Conservation (phyloP, 768 basidiomycete genomes). For the Cystofilobasidium bisporidii region DNA sequence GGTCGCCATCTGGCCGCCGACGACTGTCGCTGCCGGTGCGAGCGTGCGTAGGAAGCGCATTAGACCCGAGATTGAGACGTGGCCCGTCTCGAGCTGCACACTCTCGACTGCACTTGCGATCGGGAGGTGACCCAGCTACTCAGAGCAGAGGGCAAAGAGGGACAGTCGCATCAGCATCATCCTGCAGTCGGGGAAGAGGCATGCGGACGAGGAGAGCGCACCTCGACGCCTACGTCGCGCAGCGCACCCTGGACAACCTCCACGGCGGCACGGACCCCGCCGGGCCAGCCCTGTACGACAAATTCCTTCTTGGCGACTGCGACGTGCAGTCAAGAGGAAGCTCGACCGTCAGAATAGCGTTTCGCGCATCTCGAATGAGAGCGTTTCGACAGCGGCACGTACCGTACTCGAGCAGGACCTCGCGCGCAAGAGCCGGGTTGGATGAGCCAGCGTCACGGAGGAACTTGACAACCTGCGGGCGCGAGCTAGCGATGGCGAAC, state of each 20-base stretch:
- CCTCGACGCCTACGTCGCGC: conserved; percentile 13
- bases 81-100: conserved; percentile 20
- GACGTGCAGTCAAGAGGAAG: neutral
- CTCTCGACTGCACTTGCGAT: conserved; percentile 1
- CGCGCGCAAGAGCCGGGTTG: neutral
- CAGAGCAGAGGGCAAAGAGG: too few species aligned
- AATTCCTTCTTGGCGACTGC: conserved; percentile 13
- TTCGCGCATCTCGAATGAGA: neutral
- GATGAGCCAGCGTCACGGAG: neutral
- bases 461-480: neutral
- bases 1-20: too few species aligned
- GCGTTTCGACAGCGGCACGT: neutral
- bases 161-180: too few species aligned
- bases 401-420: conserved; percentile 22
- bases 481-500: conserved; percentile 1
- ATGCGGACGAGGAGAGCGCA: neutral
- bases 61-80: conserved; percentile 22
- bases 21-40: neutral
- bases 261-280: conserved; percentile 3
- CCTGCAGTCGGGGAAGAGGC: neutral
- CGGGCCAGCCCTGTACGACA: conserved; percentile 14
- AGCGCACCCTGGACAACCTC: conserved; percentile 18
- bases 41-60: conserved; percentile 9
- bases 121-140: conserved; percentile 9
- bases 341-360: neutral